Base-by-base conservation (phyloP, 345 rosid species). In the Hypericum perforatum region DNA sequence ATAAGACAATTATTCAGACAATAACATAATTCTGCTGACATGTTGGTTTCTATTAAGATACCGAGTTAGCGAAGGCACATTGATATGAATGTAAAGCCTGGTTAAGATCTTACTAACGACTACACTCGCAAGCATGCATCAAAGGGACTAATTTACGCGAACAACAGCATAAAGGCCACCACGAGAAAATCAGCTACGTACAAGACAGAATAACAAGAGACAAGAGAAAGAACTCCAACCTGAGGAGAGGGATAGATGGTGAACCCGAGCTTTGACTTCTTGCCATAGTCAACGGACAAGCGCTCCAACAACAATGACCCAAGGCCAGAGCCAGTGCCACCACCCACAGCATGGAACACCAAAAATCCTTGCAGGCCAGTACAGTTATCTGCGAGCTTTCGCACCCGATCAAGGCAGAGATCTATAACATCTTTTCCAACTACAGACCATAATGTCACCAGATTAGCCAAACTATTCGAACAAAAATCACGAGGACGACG, bases 401-500 rank as follows among this genome's bases (percentile, higher is more conserved):
- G 55, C 58, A 69, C 74, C 41, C 74, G 69, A 29, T 69, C 74
- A 36, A 69, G 66, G 56, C 74, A 69, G 41, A 69, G 62, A 60
- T 69, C 74, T 53, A 69, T 69, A 11, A 69, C 60, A 59, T 69
- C 74, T 65, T 62, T 69, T 22, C 74, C 74, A 55, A 69, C 74
- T 69, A 46, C 61, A 63, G 11, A 48, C 7, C 59, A 66, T 37
- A 54, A 41, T 12, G 0, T 13, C 10, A 48, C 49, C 42, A 53
- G 49, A 9, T 58, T 29, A 48, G 11, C 16, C 36, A 46, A 61
- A 41, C 42, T 42, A 43, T 22, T 7, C 15, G 11, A 36, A 51
- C 44, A 14, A 13, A 10, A 0, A 3, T 39, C 9, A 5, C 0
- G 14, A 5, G 22, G 8, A 43, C 6, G 41, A n/a, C 7, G 29